Evolutionary conservation across 257 asterid genomes (phyloP).

Genomic region (Lycium barbarum): DNA sequence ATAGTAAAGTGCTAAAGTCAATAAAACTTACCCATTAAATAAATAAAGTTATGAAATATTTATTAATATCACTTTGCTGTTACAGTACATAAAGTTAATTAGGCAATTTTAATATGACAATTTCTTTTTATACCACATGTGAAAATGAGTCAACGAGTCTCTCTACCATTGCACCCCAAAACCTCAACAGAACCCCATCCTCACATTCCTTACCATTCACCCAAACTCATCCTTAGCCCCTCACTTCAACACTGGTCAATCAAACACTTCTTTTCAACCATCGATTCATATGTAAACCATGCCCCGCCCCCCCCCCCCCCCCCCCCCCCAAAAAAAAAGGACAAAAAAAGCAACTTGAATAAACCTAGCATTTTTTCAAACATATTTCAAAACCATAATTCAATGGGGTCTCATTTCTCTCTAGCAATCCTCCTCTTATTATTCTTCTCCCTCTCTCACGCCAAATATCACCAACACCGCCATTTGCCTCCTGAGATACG

Average conservation of each 20-base stretch:
- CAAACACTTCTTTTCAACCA: neutral
- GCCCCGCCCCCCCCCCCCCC: too few relatives aligned
- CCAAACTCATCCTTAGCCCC: constrained; percentile 17
- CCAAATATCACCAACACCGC: constrained; percentile 32
- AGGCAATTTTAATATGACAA: neutral
- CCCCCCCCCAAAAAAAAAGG: too few relatives aligned
- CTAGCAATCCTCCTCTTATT: constrained; percentile 41
- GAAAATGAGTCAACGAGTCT: neutral
- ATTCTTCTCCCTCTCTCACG: constrained; percentile 41
- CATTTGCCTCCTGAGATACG: constrained; percentile 36
- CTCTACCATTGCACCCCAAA: constrained; percentile 31
- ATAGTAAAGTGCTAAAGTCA: too few relatives aligned
- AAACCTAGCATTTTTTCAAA: constrained; percentile 1
- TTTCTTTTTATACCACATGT: neutral
- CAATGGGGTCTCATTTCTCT: constrained; percentile 48
- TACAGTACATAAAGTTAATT: neutral
- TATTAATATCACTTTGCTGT: neutral
- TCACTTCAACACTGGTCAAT: neutral
- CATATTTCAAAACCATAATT: constrained; percentile 26
- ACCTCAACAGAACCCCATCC: constrained; percentile 62
- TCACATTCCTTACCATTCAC: constrained; percentile 5
- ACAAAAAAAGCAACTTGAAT: neutral
- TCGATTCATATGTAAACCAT: neutral
- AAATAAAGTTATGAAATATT: neutral
- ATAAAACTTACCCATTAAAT: too few relatives aligned